Conservation (phyloP, 768 basidiomycete species). For the Lenzites betulinus region DNA sequence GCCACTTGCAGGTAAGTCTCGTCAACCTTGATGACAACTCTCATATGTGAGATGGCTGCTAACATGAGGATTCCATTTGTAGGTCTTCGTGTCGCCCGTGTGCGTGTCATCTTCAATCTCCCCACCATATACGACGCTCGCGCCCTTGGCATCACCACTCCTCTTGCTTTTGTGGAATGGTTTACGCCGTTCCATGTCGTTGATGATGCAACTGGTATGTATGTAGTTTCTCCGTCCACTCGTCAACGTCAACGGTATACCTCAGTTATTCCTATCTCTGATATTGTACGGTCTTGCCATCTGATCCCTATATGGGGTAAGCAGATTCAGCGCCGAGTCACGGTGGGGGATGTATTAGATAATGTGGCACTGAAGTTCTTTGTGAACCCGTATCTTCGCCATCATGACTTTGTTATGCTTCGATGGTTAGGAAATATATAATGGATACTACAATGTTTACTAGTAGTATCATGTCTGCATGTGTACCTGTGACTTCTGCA, state of each 20-base stretch:
- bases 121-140: not conserved
- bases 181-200: slow-evolving; percentile 1
- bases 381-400: slow-evolving; percentile 2
- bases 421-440: not conserved
- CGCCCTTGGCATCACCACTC: not conserved
- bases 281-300: not conserved
- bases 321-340: not conserved
- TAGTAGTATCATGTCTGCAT: no score
- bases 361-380: not conserved
- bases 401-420: slow-evolving; percentile 3
- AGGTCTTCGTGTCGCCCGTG: slow-evolving; percentile 1
- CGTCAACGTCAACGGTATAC: not conserved
- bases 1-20: not conserved
- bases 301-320: not conserved
- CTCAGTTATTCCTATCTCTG: not conserved
- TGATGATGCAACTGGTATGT: not conserved
- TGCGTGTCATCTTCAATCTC: slow-evolving; percentile 4
- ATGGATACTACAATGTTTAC: no score
- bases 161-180: slow-evolving; percentile 8
- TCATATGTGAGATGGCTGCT: no score
- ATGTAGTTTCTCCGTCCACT: not conserved
- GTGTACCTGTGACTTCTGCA: no score
- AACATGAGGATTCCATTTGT: not conserved
- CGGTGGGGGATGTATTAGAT: not conserved
- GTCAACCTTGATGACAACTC: not conserved